A percentile compares a stretch with the other conserved stretches of the same genome.
These are phyloP conservation scores for Agaricales sp. DNA, from an alignment of 1,284 basidiomycete species.

Conservation along the genomic window DNA sequence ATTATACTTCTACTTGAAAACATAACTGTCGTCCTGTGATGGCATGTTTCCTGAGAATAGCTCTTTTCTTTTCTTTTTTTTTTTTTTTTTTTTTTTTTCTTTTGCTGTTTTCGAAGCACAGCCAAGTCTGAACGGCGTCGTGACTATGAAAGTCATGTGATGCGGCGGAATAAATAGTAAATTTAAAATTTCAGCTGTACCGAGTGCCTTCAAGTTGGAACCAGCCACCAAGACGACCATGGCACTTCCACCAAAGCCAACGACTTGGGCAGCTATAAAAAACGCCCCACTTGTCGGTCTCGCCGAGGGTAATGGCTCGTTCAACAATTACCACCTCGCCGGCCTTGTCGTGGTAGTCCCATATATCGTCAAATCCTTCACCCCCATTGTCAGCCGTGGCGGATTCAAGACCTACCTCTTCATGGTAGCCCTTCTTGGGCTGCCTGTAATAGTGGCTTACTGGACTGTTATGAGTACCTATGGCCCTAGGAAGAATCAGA, in stretches of 20 bases:
- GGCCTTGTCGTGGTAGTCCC: slow-evolving; percentile 70
- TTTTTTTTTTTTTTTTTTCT: too few relatives aligned
- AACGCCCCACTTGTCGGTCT: slow-evolving; percentile 79
- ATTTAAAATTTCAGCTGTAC: too few relatives aligned
- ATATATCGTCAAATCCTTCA: slow-evolving; percentile 69
- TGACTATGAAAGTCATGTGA: too few relatives aligned
- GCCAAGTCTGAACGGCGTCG: too few relatives aligned
- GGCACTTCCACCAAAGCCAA: slow-evolving; percentile 18
- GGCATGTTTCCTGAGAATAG: too few relatives aligned
- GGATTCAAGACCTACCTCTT: slow-evolving; percentile 81
- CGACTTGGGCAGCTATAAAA: slow-evolving; percentile 59
- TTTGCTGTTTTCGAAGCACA: too few relatives aligned
- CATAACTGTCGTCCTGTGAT: too few relatives aligned
- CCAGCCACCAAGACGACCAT: too few relatives aligned
- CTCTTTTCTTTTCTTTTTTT: too few relatives aligned
- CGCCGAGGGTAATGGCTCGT: slow-evolving; percentile 79
- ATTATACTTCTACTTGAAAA: too few relatives aligned
- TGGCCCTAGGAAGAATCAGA: slow-evolving; percentile 79
- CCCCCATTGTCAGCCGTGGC: slow-evolving; percentile 70
- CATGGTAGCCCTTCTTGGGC: slow-evolving; percentile 63
- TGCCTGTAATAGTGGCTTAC: slow-evolving; percentile 80
- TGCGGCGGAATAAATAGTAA: too few relatives aligned
- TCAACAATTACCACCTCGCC: slow-evolving; percentile 77
- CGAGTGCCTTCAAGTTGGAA: too few relatives aligned
- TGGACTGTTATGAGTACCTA: slow-evolving; percentile 85